Evolutionary conservation across 345 rosid species (phyloP).

Genomic region (Eutrema heterophyllum): DNA sequence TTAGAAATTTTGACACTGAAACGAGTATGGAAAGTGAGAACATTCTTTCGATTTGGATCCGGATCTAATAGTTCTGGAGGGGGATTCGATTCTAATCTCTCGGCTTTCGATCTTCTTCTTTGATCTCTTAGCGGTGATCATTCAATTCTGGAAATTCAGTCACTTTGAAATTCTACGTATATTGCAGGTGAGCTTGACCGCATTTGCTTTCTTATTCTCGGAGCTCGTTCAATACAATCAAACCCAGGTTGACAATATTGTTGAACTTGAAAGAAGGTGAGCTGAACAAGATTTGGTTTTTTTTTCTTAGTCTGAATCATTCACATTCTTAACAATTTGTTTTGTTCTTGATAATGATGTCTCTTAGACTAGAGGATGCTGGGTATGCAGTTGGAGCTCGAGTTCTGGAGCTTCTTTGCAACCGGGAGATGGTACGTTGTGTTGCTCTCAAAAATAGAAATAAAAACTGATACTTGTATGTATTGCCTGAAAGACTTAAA

Average conservation of each 20-base stretch:
- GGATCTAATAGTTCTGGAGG: background rate
- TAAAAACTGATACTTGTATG: background rate
- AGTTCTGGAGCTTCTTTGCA: slow-evolving; percentile 86
- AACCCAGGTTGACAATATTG: slow-evolving; percentile 94
- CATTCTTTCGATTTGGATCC: slow-evolving; percentile 1
- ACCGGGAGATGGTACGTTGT: slow-evolving; percentile 67
- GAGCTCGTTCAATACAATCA: slow-evolving; percentile 98
- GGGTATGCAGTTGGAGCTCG: slow-evolving; percentile 92
- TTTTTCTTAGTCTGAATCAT: background rate
- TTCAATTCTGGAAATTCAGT: background rate
- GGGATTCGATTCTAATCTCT: background rate
- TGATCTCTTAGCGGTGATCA: background rate
- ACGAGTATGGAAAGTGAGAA: slow-evolving; percentile 7
- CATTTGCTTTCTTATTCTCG: slow-evolving; percentile 49
- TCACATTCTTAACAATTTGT: background rate
- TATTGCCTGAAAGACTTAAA: background rate
- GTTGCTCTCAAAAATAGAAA: background rate
- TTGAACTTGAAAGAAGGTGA: slow-evolving; percentile 90
- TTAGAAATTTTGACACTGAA: background rate
- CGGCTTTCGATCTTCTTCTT: background rate
- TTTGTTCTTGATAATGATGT: background rate
- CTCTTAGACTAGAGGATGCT: slow-evolving; percentile 84
- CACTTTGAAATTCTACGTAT: background rate
- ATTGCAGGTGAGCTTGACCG: slow-evolving; percentile 59
- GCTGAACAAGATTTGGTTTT: background rate